phyloP scores from a whole-genome alignment of 768 basidiomycete genomes.

The Jaapia argillacea region DNA sequence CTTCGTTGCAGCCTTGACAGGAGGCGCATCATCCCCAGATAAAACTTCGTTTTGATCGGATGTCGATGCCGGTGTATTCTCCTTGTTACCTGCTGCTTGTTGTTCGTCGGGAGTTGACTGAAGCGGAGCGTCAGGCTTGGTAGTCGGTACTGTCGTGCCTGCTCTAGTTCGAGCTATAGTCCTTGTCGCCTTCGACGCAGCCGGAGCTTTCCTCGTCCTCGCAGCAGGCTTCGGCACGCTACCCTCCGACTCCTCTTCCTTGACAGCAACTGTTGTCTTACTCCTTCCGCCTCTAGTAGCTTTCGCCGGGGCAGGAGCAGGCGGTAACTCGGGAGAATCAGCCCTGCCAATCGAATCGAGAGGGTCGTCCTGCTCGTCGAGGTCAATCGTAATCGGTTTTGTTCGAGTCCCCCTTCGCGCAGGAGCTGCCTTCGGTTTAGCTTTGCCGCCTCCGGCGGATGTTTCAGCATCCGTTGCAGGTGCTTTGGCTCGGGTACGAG shows the following conservation, averaged over 20 bases:
- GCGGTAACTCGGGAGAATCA: conserved; percentile 6
- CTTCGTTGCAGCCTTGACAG: not conserved
- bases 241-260: not conserved
- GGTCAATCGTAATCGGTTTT: conserved; percentile 4
- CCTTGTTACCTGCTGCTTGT: conserved; percentile 16
- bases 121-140: conserved; percentile 4
- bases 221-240: conserved; percentile 1
- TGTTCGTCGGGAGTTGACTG: conserved; percentile 3
- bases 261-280: too few relatives aligned
- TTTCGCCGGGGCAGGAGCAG: conserved; percentile 4
- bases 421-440: conserved; percentile 3
- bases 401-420: conserved; percentile 5
- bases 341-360: conserved; percentile 11
- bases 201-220: conserved; percentile 2
- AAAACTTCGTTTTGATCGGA: not conserved
- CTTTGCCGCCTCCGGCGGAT: too few relatives aligned
- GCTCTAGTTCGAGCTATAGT: not conserved
- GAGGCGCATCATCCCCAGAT: not conserved
- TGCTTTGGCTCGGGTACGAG: too few relatives aligned
- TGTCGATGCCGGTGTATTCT: conserved; percentile 22
- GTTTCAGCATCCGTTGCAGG: not conserved
- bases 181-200: conserved; percentile 4
- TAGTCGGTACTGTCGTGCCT: conserved; percentile 5
- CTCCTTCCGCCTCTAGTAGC: not conserved
- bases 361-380: conserved; percentile 11